Conservation (phyloP, 352 stramenopile species). For the Globisporangium parvum region DNA sequence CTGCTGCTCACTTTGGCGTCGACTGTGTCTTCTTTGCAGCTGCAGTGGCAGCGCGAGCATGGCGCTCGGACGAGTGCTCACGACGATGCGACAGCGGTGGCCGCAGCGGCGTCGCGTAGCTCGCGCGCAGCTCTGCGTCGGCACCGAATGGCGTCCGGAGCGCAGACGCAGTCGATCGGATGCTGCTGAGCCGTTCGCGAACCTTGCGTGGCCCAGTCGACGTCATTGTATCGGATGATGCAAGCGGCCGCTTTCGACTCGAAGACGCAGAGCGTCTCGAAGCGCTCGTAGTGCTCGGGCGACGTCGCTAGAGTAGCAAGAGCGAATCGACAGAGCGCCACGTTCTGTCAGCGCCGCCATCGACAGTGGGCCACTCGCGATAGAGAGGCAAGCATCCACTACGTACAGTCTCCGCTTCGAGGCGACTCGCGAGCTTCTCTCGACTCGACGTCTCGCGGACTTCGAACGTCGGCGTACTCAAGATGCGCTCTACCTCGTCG, state of each 20-base stretch:
- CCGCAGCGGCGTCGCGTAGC: conserved; percentile 63
- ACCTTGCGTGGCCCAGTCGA: conserved; percentile 24
- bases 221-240: neutral
- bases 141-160: conserved; percentile 40
- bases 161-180: conserved; percentile 28
- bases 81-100: neutral
- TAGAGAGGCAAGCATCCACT: too few species aligned
- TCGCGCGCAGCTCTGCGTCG: conserved; percentile 64
- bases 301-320: conserved; percentile 18
- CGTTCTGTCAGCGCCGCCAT: neutral
- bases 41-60: too few species aligned
- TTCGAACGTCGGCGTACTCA: conserved; percentile 50
- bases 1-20: too few species aligned
- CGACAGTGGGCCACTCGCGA: too few species aligned
- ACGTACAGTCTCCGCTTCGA: conserved; percentile 59
- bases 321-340: neutral
- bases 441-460: conserved; percentile 52
- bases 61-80: too few species aligned
- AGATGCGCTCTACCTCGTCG: conserved; percentile 21
- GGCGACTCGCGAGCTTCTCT: conserved; percentile 54
- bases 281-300: conserved; percentile 13
- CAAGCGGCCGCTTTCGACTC: conserved; percentile 20
- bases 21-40: too few species aligned
- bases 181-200: conserved; percentile 45
- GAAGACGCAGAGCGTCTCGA: neutral